A percentile compares a stretch with the other conserved stretches of the same genome.
phyloP scores from a whole-genome alignment of 225 moss, liverwort and hornwort species.

The Climacium dendroides region DNA sequence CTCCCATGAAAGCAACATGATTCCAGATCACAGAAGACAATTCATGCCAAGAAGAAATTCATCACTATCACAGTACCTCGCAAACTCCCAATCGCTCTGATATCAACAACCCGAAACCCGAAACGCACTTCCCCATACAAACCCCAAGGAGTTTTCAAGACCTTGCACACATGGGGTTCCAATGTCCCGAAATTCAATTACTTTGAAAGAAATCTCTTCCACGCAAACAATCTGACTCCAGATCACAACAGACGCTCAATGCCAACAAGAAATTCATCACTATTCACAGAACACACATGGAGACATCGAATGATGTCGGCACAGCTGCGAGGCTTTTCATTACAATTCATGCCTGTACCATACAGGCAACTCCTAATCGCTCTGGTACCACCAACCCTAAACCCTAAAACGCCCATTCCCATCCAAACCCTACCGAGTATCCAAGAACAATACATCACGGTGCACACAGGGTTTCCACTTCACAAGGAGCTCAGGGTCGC shows the following conservation, averaged over 20 bases:
- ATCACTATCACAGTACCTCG: neutral
- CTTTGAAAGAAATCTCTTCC: neutral
- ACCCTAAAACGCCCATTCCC: neutral
- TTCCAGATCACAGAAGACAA: neutral
- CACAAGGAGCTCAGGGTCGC: neutral
- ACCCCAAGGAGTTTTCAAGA: neutral
- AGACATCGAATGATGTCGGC: neutral
- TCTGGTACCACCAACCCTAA: neutral
- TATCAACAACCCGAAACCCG: neutral
- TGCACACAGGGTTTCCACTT: neutral
- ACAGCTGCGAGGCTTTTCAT: neutral
- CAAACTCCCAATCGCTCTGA: neutral
- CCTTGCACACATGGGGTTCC: neutral
- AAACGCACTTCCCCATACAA: neutral
- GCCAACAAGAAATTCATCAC: neutral
- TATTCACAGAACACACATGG: neutral
- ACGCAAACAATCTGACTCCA: neutral
- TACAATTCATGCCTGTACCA: neutral
- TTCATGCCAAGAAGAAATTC: neutral
- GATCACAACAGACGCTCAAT: neutral
- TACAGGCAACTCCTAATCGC: neutral
- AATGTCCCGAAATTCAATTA: neutral
- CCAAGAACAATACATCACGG: neutral
- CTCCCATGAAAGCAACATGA: neutral
- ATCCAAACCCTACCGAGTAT: neutral